Base-by-base conservation (phyloP, 805 yeast genomes). In the Ogataea sp. region DNA sequence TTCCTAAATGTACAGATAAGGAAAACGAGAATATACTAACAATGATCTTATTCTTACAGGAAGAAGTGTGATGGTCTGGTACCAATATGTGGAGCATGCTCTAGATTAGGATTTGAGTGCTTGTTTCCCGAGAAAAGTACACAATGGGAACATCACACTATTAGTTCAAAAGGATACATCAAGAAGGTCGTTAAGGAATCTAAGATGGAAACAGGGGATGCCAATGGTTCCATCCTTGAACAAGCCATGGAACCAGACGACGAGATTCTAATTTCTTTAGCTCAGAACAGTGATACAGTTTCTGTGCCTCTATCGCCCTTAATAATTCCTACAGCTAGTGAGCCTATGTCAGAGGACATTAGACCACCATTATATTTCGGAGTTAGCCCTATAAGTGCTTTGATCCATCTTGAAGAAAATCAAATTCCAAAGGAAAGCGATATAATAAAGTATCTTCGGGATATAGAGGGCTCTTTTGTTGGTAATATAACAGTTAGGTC, bases 31-130 rank as follows among this genome's bases (percentile, higher is more conserved):
- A 13, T 7, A 31, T 30, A 15, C 39, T 36, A 32, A 30, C 36
- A 5, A n/a, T 13, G 20, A 10, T 14, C 14, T 5, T 9, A 14
- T 15, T 23, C 10, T 20, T 25, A n/a, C 16, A 41, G 41, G 21
- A 41, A 41, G 30, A 35, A 38, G 24, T 41, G 44, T 35, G 44
- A 38, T 28, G 35, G 28, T 7, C 15, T 8, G 20, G 14, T 11
- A 13, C 44, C 44, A 20, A 15, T 26, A 6, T 41, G 44, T 21
- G 21, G 29, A n/a, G 24, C 37, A 15, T 41, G 43, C 28, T 24
- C 38, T 4, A 32, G 43, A 20, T 36, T 41, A 18, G 34, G 33
- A 24, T 31, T 41, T 18, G 39, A 37, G 10, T 41, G 43, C 25
- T 4, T 13, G 14, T 41, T 26, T 34, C 43, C 41, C 8, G 25